Conservation (phyloP, 371 early-diverging fungal species). For the Mucor lusitanicus region DNA sequence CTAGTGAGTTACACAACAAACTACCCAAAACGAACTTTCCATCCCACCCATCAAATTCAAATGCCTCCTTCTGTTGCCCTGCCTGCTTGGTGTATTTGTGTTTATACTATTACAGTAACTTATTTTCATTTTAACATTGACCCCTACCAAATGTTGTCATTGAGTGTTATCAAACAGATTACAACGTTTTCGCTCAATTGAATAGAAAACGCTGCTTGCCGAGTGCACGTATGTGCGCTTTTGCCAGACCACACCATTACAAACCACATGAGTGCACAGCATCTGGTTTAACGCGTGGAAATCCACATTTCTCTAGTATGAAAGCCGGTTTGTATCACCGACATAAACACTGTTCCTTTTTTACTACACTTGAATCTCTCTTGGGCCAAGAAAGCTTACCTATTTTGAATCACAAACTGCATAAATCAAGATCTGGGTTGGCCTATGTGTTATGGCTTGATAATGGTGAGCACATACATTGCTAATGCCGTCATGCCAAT, state of each 20-base stretch:
- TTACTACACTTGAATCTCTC: neutral
- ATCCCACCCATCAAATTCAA: neutral
- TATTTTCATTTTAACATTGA: neutral
- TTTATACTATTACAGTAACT: neutral
- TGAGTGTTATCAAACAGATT: neutral
- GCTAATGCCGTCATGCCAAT: neutral
- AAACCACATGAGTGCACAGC: constrained; percentile 6
- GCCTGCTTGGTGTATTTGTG: neutral
- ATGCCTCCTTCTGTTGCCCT: neutral
- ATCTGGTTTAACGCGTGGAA: constrained; percentile 1
- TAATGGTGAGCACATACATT: neutral
- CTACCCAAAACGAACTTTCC: neutral
- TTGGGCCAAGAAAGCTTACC: neutral
- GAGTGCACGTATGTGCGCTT: neutral
- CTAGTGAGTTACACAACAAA: neutral
- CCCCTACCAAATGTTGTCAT: neutral
- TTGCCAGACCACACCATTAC: neutral
- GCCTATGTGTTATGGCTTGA: neutral
- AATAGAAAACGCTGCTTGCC: neutral
- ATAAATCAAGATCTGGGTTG: neutral
- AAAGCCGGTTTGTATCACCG: neutral
- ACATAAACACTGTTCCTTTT: neutral
- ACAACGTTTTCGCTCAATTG: neutral
- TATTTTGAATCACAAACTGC: neutral
- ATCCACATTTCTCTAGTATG: neutral